Percentiles rank a stretch among this genome's conserved stretches.
Evolutionary conservation across 169 alveolate species (phyloP).

Genomic region (Eimeria necatrix): DNA sequence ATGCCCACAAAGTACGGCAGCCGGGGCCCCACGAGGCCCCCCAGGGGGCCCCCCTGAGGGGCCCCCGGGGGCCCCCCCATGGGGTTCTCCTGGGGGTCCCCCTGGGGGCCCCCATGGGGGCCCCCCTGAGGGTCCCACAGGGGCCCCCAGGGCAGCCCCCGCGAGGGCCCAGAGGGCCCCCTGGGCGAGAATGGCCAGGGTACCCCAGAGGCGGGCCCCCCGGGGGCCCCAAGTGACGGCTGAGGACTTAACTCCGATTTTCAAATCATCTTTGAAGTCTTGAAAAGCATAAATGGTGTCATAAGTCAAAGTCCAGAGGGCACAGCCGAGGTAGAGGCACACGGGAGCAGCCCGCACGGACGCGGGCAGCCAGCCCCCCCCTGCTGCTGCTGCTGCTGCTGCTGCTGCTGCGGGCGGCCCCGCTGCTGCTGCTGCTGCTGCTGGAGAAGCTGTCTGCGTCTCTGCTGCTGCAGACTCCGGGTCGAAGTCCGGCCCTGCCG

Average conservation of each 20-base stretch:
- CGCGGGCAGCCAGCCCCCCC: neutral
- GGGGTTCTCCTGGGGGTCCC: too few relatives aligned
- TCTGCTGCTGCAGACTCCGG: neutral
- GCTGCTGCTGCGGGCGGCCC: constrained; percentile 17
- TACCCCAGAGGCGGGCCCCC: neutral
- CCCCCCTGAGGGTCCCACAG: too few relatives aligned
- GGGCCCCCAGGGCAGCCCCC: constrained; percentile 19
- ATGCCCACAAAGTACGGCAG: neutral
- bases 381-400: constrained; percentile 26
- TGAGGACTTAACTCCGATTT: constrained; percentile 92
- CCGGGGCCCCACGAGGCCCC: neutral
- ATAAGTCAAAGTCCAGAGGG: constrained; percentile 94
- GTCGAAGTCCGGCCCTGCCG: too few relatives aligned
- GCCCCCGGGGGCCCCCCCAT: neutral
- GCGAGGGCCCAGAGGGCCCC: constrained; percentile 23
- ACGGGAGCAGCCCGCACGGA: constrained; percentile 74
- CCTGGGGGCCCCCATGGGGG: too few relatives aligned
- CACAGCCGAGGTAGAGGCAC: constrained; percentile 83
- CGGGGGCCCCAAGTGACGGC: constrained; percentile 93
- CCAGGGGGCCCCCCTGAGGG: neutral
- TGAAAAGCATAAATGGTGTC: constrained; percentile 97
- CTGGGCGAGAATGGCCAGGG: neutral
- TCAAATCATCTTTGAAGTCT: constrained; percentile 93
- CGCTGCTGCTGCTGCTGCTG: constrained; percentile 14
- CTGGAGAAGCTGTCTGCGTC: neutral